phyloP scores from a whole-genome alignment of 306 rosid genomes.

The Malus fusca region DNA sequence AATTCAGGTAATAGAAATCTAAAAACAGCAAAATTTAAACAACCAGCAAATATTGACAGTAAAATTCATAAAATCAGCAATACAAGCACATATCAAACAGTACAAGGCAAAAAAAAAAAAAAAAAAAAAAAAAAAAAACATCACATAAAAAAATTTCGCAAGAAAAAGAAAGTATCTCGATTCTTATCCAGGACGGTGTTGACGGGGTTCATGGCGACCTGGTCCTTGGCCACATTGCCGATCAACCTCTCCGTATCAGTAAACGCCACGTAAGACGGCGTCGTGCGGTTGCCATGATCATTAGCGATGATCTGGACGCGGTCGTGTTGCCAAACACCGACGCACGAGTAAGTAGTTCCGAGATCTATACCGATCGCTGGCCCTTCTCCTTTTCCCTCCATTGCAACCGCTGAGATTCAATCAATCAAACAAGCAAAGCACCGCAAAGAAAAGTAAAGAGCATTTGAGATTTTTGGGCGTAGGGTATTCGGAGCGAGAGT shows the following conservation, averaged over 20 bases:
- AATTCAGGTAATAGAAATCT: background rate
- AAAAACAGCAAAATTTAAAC: background rate
- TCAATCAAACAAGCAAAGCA: background rate
- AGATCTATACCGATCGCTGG: slow-evolving; percentile 86
- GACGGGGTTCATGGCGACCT: slow-evolving; percentile 80
- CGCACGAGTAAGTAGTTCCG: slow-evolving; percentile 73
- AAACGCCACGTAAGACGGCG: slow-evolving; percentile 73
- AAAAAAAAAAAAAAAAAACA: background rate
- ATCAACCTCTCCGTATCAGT: slow-evolving; percentile 69
- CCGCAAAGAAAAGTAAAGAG: background rate
- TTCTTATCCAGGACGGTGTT: slow-evolving; percentile 73
- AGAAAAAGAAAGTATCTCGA: background rate
- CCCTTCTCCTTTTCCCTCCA: slow-evolving; percentile 77
- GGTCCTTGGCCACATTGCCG: slow-evolving; percentile 79
- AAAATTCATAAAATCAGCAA: background rate
- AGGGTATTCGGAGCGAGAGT: background rate
- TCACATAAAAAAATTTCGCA: too few species aligned
- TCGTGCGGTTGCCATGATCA: slow-evolving; percentile 75
- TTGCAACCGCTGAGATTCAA: background rate
- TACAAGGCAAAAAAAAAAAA: background rate
- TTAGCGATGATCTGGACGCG: slow-evolving; percentile 77
- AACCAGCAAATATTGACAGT: background rate
- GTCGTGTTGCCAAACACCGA: slow-evolving; percentile 84
- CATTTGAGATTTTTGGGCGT: background rate
- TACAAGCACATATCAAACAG: background rate